phyloP scores from a whole-genome alignment of 768 basidiomycete genomes.

The Boletus coccyginus region DNA sequence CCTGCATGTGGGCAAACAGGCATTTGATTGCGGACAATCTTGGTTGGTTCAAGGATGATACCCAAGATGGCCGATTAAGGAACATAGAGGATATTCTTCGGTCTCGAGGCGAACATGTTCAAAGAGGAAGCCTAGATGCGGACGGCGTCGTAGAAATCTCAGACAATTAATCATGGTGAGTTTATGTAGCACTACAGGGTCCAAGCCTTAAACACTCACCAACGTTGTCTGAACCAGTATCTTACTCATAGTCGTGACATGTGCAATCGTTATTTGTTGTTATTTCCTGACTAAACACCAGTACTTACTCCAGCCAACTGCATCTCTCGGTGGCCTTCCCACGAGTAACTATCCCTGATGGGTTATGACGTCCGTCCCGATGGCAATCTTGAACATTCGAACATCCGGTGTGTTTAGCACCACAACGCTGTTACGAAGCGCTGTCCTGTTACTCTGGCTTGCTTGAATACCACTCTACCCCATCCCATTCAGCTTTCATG shows the following conservation, averaged over 20 bases:
- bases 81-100: conserved; percentile 83
- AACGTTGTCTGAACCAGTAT: neutral
- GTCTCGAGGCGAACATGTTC: conserved; percentile 76
- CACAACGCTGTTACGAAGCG: neutral
- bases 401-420: neutral
- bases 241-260: neutral
- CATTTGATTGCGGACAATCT: conserved; percentile 89
- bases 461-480: neutral
- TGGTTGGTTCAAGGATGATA: conserved; percentile 88
- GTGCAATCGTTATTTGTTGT: neutral
- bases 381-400: neutral
- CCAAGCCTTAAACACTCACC: neutral
- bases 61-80: conserved; percentile 63
- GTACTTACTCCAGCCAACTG: neutral
- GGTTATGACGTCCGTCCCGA: neutral
- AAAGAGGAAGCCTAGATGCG: conserved; percentile 44
- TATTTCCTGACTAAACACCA: neutral
- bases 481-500: neutral
- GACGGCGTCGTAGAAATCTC: conserved; percentile 56
- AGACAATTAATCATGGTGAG: conserved; percentile 23
- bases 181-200: neutral
- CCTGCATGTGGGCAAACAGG: conserved; percentile 32
- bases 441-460: neutral
- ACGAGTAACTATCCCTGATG: neutral
- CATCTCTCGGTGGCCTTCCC: neutral